Percentiles rank a stretch among this genome's conserved stretches.
phyloP scores from a whole-genome alignment of 805 yeast genomes.

The Sungouiozyma intestinalis region DNA sequence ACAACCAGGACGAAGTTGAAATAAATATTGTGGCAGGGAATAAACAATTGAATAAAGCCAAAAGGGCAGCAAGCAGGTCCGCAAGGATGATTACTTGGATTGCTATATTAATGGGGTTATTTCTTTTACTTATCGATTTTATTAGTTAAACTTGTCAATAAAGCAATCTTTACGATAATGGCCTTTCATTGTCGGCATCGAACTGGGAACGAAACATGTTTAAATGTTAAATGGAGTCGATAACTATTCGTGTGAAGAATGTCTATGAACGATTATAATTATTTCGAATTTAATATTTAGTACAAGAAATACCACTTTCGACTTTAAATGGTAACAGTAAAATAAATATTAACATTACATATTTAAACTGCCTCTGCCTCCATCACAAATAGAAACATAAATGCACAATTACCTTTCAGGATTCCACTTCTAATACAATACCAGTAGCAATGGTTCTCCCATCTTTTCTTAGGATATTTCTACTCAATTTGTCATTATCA shows the following conservation, averaged over 20 bases:
- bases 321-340: no score
- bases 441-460: slow-evolving; percentile 98
- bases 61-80: slow-evolving; percentile 49
- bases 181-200: no score
- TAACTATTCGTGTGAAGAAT: no score
- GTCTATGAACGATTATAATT: no score
- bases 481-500: slow-evolving; percentile 86
- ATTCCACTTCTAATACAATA: slow-evolving; percentile 57
- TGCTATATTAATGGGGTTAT: slow-evolving; percentile 45
- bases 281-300: no score
- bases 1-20: slow-evolving; percentile 57
- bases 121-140: slow-evolving; percentile 47
- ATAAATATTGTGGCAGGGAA: slow-evolving; percentile 64
- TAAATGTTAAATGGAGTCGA: no score
- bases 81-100: slow-evolving; percentile 46
- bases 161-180: no score
- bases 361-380: no score
- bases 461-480: slow-evolving; percentile 95
- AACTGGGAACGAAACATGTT: no score
- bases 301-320: no score
- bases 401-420: no score
- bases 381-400: not conserved
- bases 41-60: slow-evolving; percentile 56
- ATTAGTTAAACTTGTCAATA: slow-evolving; percentile 27
- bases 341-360: no score